These are phyloP conservation scores for Cystofilobasidium capitatum DNA, from an alignment of 768 basidiomycete genomes.

Conservation along the genomic window DNA sequence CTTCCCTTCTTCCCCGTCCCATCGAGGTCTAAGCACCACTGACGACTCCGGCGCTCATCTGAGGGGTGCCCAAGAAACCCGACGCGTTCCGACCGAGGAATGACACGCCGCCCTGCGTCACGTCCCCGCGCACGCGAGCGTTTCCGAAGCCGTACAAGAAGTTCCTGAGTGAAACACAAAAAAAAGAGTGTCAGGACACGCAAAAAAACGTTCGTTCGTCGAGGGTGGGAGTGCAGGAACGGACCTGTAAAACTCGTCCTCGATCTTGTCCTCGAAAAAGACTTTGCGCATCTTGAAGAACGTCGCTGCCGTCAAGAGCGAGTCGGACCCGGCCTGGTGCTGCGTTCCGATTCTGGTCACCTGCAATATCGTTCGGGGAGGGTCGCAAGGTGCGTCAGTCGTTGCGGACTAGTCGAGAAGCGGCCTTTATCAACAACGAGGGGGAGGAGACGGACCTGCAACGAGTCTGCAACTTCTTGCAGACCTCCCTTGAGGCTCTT, in stretches of 20 bases:
- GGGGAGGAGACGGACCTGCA: constrained; percentile 44
- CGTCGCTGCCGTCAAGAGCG: constrained; percentile 78
- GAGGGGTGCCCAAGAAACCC: too few species aligned
- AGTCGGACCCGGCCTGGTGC: constrained; percentile 96
- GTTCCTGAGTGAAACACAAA: constrained; percentile 20
- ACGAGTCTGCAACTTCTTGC: constrained; percentile 91
- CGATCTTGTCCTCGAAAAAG: constrained; percentile 83
- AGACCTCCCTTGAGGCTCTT: constrained; percentile 77
- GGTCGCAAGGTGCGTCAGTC: background rate
- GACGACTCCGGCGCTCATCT: too few species aligned
- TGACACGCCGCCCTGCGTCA: background rate
- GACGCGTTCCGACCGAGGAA: too few species aligned
- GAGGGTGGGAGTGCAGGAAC: constrained; percentile 9
- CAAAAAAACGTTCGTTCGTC: background rate
- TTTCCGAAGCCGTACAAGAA: constrained; percentile 32
- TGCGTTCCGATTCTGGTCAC: constrained; percentile 79
- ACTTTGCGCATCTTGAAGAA: constrained; percentile 93
- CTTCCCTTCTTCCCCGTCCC: too few species aligned
- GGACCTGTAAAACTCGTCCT: constrained; percentile 50
- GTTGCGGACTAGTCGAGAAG: background rate
- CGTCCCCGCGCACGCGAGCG: constrained; percentile 5
- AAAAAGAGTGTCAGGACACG: background rate
- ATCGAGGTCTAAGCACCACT: too few species aligned
- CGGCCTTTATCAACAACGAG: constrained; percentile 37
- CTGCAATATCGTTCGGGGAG: constrained; percentile 41